Conservation (phyloP, 805 yeast genomes). For the Kuraishia ogatae region DNA sequence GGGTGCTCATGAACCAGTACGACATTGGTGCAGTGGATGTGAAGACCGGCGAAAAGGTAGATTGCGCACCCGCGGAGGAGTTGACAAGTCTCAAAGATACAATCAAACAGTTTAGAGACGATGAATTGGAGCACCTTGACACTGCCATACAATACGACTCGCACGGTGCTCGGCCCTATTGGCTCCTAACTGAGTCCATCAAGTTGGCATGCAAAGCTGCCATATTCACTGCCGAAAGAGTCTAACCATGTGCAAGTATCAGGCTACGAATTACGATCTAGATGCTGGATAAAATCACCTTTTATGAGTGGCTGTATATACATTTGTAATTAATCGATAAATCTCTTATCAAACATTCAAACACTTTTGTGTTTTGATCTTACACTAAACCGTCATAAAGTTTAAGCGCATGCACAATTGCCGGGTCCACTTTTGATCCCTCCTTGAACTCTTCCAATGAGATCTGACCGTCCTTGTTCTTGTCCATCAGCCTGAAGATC, state of each 20-base stretch:
- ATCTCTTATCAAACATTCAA: neutral
- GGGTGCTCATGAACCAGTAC: slow-evolving; percentile 65
- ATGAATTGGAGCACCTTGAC: slow-evolving; percentile 89
- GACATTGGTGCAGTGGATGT: slow-evolving; percentile 27
- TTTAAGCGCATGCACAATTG: slow-evolving; percentile 51
- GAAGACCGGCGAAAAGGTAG: slow-evolving; percentile 12
- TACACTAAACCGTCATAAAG: slow-evolving; percentile 69
- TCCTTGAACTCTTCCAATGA: slow-evolving; percentile 79
- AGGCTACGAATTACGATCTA: no score
- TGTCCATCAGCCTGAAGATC: slow-evolving; percentile 67
- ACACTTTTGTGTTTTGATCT: slow-evolving; percentile 1
- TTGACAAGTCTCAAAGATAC: slow-evolving; percentile 46
- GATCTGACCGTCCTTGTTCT: slow-evolving; percentile 59
- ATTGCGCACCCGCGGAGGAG: slow-evolving; percentile 26
- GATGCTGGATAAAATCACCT: no score
- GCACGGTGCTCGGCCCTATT: slow-evolving; percentile 86
- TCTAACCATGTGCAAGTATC: slow-evolving; percentile 26
- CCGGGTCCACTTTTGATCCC: slow-evolving; percentile 71
- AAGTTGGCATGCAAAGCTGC: slow-evolving; percentile 82
- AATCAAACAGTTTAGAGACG: slow-evolving; percentile 79
- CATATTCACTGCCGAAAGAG: slow-evolving; percentile 82
- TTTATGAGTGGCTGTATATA: neutral
- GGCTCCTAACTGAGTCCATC: slow-evolving; percentile 80
- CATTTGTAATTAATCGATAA: neutral
- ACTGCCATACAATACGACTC: slow-evolving; percentile 92